Base-by-base conservation (phyloP, 257 asterid genomes). In the Solanum acaule region DNA sequence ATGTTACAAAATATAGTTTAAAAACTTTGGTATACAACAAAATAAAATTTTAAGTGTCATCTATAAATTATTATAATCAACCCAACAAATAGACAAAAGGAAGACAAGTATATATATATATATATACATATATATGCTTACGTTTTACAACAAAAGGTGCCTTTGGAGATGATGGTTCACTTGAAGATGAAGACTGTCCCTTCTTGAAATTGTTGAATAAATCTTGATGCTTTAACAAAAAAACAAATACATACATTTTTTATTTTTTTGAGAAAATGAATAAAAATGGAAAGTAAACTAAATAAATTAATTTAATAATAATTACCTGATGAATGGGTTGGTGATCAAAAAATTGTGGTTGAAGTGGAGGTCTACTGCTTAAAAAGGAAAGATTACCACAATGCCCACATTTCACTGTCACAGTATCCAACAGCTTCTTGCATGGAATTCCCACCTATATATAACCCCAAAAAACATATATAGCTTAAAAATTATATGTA, bases 391-490 rank as follows among this genome's bases (percentile, higher is more conserved):
- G 96, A 89, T 96, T 97, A 92, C 98, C 92, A 93, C 99, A 97
- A 81, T 97, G 99, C 77, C 99, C 99, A 83, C 99, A 97, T 91
- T 97, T 97, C 92, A 97, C 99, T 6, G 98, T 97, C 95, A 97
- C 96, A 0, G 99, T 94, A 59, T 97, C 99, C 95, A 96, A 23
- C 94, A 94, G 44, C 92, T 98, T 96, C 96, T 94, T 96, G 92
- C 91, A 93, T 92, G 99, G 99, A 35, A 97, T 96, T 88, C 96
- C 98, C 86, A 97, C 99, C 99, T 97, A 76, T 25, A 16, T 3
- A 76, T 67, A 67, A 6, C 22, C 15, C 2, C 23, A 23, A 78
- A 40, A 8, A 38, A 8, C 40, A 5, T 5, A 46, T 4, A 11
- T 22, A 37, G 7, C 34, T 76, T 42, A 76, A 6, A 27, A 12